Conservation (phyloP, 177 flowering plant species). For the Vitis hybrid region DNA sequence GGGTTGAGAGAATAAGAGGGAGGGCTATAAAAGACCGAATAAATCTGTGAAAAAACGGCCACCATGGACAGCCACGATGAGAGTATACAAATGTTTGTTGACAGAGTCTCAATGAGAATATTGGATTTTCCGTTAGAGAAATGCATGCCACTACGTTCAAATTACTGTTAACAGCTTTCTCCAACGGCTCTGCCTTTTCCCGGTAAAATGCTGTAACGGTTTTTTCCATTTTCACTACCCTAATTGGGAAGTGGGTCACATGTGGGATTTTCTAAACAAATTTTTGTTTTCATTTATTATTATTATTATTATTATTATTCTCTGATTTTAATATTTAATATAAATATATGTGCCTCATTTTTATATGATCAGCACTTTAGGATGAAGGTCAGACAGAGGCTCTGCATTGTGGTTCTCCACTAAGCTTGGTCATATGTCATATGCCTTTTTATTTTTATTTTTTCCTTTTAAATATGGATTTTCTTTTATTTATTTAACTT, state of each 20-base stretch:
- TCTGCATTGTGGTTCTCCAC: slow-evolving; percentile 5
- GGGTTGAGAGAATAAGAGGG: neutral
- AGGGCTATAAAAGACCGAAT: slow-evolving; percentile 14
- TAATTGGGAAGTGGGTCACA: no score
- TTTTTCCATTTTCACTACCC: neutral
- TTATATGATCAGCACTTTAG: no score
- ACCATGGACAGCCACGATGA: neutral
- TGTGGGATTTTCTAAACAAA: no score
- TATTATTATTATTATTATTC: no score
- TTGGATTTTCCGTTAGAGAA: slow-evolving; percentile 4
- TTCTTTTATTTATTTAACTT: no score
- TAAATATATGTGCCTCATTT: no score
- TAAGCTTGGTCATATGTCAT: neutral
- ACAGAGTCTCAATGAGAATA: slow-evolving; percentile 5
- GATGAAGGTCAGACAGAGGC: no score
- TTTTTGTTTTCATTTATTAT: no score
- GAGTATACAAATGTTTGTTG: slow-evolving; percentile 6
- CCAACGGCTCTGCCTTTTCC: neutral
- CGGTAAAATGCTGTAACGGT: neutral
- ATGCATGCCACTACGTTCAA: slow-evolving; percentile 35
- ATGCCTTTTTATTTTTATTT: no score
- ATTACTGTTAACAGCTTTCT: neutral
- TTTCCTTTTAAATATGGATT: no score
- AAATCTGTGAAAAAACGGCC: slow-evolving; percentile 1
- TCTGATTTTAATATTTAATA: no score